Evolutionary conservation across 495 filamentous ascomycete genomes (phyloP), one percentile per base, ranked within the genome.

Genomic region (Penicillium silybi): DNA sequence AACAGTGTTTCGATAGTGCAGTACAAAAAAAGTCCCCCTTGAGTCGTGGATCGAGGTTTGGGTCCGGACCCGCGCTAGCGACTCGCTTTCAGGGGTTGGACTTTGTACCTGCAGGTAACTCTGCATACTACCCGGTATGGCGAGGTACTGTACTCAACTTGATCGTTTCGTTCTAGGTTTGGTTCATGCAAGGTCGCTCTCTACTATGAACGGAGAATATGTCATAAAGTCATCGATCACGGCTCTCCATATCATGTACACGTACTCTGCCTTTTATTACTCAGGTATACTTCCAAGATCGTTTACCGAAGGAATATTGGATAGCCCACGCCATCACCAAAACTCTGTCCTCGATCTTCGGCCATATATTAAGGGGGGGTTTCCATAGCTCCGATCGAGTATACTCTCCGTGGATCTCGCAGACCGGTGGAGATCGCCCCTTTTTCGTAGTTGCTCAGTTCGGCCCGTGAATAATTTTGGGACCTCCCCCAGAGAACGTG

Each of bases 1-100:
- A 50, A 54, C 41, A 44, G 16, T 41, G 42, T 47, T 50, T 61
- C 60, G 64, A 58, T 63, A 66, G 60, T 63, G 26, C 29, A 32
- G 29, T 10, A 20, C 25, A 46, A 46, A 39, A 25, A 20, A 47
- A 43, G 5, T 29, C 23, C 60, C 59, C 63, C 63, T 66, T 66
- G 63, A 66, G 55, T 66, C 59, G 56, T 55, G 47, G 50, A 56
- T 49, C 50, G 48, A 51, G 47, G 48, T 56, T 29, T 20, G 23
- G 25, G 39, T 2, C 41, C 13, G 25, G 23, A 37, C 37, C 29
- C 29, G 45, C 32, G 45, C 32, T 38, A 40, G 47, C 38, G 35
- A 19, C 46, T 48, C 22, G 46, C 22, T n/a, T 57, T 57, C 49
- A 48, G 49, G 48, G 54, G 49, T 52, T 44, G 27, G 3, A 27